These are phyloP conservation scores for Vicia villosa DNA, from an alignment of 306 rosid species.

Conservation along the genomic window DNA sequence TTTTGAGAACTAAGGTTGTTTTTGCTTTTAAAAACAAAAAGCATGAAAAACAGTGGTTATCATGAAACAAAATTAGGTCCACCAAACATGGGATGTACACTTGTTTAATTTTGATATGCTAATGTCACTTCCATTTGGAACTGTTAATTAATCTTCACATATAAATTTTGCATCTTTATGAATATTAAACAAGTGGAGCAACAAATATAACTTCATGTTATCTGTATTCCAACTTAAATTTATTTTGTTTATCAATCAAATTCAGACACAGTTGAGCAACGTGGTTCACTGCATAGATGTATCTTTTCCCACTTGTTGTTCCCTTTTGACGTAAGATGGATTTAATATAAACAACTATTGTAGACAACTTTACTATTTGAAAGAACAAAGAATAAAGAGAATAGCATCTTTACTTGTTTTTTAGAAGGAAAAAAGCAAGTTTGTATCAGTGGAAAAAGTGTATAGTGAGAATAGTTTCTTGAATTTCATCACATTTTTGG, in stretches of 20 bases:
- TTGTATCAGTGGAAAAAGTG: not conserved
- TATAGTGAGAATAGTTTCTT: not conserved
- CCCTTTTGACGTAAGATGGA: not conserved
- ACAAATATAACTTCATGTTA: not conserved
- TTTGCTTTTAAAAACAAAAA: not conserved
- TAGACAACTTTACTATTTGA: not conserved
- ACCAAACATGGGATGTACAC: conserved; percentile 1
- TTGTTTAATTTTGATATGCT: not conserved
- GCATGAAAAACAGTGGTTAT: not conserved
- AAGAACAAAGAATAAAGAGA: not conserved
- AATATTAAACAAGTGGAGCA: no score
- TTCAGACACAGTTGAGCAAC: conserved; percentile 6
- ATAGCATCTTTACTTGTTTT: conserved; percentile 8
- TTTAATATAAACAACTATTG: not conserved
- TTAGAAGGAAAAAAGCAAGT: not conserved
- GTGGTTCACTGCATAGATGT: conserved; percentile 14
- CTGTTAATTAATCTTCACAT: no score
- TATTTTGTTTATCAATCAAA: not conserved
- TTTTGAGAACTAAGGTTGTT: not conserved
- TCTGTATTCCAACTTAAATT: not conserved
- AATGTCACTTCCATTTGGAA: not conserved
- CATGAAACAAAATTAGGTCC: not conserved
- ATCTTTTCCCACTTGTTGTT: not conserved
- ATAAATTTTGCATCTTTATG: no score
- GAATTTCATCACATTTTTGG: conserved; percentile 2